Conservation (phyloP, 73 alveolate genomes). For the Symbiodinium natans region DNA sequence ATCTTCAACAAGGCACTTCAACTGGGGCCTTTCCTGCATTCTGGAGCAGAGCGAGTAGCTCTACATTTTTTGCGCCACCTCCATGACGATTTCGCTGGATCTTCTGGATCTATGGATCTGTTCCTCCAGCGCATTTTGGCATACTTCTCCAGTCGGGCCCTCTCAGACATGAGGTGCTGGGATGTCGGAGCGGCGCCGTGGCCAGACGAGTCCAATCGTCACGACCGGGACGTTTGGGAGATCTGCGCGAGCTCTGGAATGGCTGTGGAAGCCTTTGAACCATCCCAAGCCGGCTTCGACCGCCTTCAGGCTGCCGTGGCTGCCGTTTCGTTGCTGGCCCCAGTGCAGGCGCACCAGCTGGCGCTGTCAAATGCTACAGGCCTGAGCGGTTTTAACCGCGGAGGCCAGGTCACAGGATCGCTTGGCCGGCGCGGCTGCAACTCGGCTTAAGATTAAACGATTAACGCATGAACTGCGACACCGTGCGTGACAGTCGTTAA, state of each 20-base stretch:
- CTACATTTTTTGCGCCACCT: conserved; percentile 12
- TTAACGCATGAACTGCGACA: too few relatives aligned
- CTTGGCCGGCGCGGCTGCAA: conserved; percentile 43
- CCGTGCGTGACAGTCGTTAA: too few relatives aligned
- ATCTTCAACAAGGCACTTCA: not conserved
- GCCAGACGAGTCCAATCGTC: conserved; percentile 4
- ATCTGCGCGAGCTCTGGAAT: conserved; percentile 29
- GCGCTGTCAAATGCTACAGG: conserved; percentile 53
- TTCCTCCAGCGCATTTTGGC: not conserved
- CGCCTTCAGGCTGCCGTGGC: not conserved
- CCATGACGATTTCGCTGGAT: conserved; percentile 42
- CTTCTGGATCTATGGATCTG: conserved; percentile 43
- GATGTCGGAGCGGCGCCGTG: conserved; percentile 83
- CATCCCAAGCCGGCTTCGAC: conserved; percentile 47
- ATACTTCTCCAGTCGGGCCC: not conserved
- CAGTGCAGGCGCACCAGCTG: conserved; percentile 28
- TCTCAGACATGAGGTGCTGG: conserved; percentile 34
- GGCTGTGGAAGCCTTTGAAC: conserved; percentile 37
- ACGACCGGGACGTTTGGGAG: conserved; percentile 42
- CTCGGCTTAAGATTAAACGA: conserved; percentile 31
- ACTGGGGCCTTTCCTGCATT: not conserved
- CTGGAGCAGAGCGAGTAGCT: not conserved
- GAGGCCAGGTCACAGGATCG: conserved; percentile 84
- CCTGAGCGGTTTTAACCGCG: conserved; percentile 47
- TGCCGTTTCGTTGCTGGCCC: not conserved